Evolutionary conservation across 148 eudicot genomes (phyloP).

Genomic region (Arctostaphylos glauca): DNA sequence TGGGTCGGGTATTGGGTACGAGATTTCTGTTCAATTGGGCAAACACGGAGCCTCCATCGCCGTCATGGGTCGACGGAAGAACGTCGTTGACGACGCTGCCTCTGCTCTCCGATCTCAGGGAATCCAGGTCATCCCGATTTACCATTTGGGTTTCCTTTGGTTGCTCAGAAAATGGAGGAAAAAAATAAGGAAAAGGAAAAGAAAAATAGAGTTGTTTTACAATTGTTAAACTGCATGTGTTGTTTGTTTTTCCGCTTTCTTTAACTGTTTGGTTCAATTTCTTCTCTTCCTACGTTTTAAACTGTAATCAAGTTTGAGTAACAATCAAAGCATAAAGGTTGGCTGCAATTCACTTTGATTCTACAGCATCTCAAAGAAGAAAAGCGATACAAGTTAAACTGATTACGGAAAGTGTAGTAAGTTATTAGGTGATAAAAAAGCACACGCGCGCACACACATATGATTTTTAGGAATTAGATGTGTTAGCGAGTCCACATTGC

Average conservation of each 20-base stretch:
- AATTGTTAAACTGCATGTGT: not conserved
- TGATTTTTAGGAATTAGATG: no score
- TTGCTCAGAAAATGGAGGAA: not conserved
- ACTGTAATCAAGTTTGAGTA: not conserved
- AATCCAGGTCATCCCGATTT: slow-evolving; percentile 35
- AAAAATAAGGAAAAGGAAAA: not conserved
- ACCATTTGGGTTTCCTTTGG: not conserved
- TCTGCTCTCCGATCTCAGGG: slow-evolving; percentile 51
- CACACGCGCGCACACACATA: no score
- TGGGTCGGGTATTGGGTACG: slow-evolving; percentile 75
- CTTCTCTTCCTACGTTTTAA: not conserved
- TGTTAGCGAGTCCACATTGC: no score
- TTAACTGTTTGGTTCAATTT: not conserved
- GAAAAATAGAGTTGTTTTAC: not conserved
- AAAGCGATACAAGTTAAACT: not conserved
- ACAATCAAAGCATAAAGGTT: not conserved
- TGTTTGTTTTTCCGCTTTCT: not conserved
- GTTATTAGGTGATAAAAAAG: not conserved
- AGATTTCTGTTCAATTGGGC: slow-evolving; percentile 56
- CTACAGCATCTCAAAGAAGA: not conserved
- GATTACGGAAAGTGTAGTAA: not conserved
- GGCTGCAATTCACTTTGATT: not conserved
- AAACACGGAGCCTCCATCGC: slow-evolving; percentile 69
- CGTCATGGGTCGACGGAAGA: slow-evolving; percentile 69
- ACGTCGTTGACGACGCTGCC: slow-evolving; percentile 61